Evolutionary conservation across 2,329 filamentous ascomycete genomes (phyloP), one percentile per base, ranked within the genome.

Genomic region (Colletotrichum limetticola): DNA sequence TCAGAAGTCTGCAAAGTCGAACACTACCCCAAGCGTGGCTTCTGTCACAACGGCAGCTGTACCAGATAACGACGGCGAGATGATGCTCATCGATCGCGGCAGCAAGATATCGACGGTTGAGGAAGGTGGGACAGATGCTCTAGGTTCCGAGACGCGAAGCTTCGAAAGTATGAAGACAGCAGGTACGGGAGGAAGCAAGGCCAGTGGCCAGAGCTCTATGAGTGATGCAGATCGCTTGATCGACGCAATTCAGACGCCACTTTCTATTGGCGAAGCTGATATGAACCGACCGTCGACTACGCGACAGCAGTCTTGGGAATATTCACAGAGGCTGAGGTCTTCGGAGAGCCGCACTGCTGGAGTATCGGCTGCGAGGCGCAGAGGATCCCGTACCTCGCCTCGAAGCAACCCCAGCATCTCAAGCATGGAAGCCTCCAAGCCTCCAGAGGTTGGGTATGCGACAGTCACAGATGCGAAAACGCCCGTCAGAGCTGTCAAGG

Each of bases 191-290:
- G 81, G 75, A 26, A 88, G 86, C 68, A 75, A 80, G 26, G 81
- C 74, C 49, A 88, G 85, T 60, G 79, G 76, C n/a, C 82, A 75
- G 2, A 92, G 91, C 75, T 87, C 83, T 19, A 83, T 79, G 52
- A 90, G 91, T 75, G 91, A 94, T 76, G 91, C 92, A 0, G 92
- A 94, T 73, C 85, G 92, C 32, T 83, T 95, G 14, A 94, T 94
- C 28, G 89, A 94, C 78, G 92, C 92, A 2, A 93, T 95, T 3
- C 89, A 92, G 76, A 91, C 89, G 12, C 89, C 92, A 0, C 81
- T 90, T 1, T 79, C 82, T 2, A 76, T 87, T 7, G 75, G 71
- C 24, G 68, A 74, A 6, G 24, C 30, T 11, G 49, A 64, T 9
- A 9, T 9, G 11, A 37, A 35, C 35, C 62, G 68, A 19, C 72